phyloP scores from a whole-genome alignment of 768 basidiomycete species.

The Sistotremastrum suecicum region DNA sequence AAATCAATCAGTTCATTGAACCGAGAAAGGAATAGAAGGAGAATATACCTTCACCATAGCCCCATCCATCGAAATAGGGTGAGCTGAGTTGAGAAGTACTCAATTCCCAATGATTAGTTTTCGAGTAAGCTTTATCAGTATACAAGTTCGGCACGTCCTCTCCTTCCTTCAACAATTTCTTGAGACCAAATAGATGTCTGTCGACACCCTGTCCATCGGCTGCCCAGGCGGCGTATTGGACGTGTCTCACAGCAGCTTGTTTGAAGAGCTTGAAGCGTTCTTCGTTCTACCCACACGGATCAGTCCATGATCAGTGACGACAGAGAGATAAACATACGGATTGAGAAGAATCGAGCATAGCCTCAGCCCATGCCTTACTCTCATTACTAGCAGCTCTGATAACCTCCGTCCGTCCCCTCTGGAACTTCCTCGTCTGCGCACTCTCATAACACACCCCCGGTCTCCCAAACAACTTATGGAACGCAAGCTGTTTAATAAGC shows the following conservation, averaged over 20 bases:
- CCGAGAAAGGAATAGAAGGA: constrained; percentile 1
- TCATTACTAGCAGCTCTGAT: constrained; percentile 78
- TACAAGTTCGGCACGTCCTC: constrained; percentile 67
- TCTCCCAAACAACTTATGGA: constrained; percentile 66
- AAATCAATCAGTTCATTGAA: neutral
- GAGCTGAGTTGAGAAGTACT: constrained; percentile 81
- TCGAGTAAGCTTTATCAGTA: constrained; percentile 51
- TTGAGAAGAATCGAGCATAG: constrained; percentile 56
- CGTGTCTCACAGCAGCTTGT: constrained; percentile 65
- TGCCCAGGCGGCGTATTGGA: constrained; percentile 81
- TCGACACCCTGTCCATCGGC: constrained; percentile 93
- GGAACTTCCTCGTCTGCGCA: constrained; percentile 86
- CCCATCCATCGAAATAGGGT: constrained; percentile 85
- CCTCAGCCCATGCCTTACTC: constrained; percentile 72
- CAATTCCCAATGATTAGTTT: constrained; percentile 82
- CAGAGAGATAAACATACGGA: constrained; percentile 25
- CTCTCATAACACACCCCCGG: constrained; percentile 85
- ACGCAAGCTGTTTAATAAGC: constrained; percentile 91
- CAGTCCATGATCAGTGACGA: neutral
- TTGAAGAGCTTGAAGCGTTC: constrained; percentile 57
- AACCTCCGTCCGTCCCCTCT: constrained; percentile 87
- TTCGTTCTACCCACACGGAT: constrained; percentile 24
- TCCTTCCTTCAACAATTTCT: constrained; percentile 59
- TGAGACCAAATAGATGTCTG: constrained; percentile 88
- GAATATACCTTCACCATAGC: constrained; percentile 79